A percentile compares a stretch with the other conserved stretches of the same genome.
These are phyloP conservation scores for Xylaria palmicola DNA, from an alignment of 495 filamentous ascomycete genomes.

Conservation along the genomic window DNA sequence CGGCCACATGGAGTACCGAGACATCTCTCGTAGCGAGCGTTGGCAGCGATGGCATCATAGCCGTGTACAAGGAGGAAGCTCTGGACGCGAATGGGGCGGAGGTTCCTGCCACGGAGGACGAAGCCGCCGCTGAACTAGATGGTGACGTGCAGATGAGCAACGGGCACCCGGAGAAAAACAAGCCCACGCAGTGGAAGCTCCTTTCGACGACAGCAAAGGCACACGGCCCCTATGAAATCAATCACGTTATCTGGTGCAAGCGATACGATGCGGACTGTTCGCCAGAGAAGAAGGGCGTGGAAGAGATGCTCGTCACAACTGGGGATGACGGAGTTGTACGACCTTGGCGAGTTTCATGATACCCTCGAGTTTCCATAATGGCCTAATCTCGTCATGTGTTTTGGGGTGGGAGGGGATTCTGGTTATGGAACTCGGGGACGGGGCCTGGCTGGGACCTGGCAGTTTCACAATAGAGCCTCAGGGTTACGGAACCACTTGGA, in stretches of 20 bases:
- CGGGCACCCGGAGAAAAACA: slow-evolving; percentile 23
- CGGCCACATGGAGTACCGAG: slow-evolving; percentile 72
- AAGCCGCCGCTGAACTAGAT: slow-evolving; percentile 32
- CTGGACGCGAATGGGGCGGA: background rate
- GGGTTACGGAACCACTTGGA: background rate
- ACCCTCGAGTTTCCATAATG: background rate
- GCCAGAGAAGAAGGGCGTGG: slow-evolving; percentile 47
- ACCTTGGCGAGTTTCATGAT: slow-evolving; percentile 55
- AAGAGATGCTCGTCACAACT: slow-evolving; percentile 76
- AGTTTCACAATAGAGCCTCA: slow-evolving; percentile 3
- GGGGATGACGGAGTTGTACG: slow-evolving; percentile 79
- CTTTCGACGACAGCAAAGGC: slow-evolving; percentile 63
- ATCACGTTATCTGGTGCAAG: slow-evolving; percentile 80
- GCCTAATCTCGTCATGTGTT: background rate
- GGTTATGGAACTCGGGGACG: background rate
- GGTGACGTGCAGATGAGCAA: slow-evolving; percentile 43
- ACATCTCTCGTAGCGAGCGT: slow-evolving; percentile 76
- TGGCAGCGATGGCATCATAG: slow-evolving; percentile 82
- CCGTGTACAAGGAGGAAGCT: slow-evolving; percentile 67
- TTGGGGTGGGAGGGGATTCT: background rate
- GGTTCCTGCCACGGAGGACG: slow-evolving; percentile 22
- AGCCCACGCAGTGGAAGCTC: slow-evolving; percentile 63
- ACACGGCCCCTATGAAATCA: slow-evolving; percentile 91
- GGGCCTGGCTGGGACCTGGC: background rate
- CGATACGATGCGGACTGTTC: slow-evolving; percentile 50